These are phyloP conservation scores for Lachnellula arida DNA, from an alignment of 2,329 filamentous ascomycete species.

Conservation along the genomic window DNA sequence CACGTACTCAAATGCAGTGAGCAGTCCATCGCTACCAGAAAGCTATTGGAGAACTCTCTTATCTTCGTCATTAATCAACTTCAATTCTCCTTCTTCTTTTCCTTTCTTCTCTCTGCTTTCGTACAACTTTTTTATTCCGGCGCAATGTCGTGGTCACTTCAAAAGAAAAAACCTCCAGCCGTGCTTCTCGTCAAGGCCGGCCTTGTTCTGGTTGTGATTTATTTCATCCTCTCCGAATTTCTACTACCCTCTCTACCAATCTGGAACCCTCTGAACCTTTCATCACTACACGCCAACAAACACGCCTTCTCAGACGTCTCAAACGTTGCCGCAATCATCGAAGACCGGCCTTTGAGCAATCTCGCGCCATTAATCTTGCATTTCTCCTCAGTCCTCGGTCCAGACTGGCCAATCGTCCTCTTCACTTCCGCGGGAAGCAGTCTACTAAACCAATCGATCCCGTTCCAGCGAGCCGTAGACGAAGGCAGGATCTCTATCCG, in stretches of 20 bases:
- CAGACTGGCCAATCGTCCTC: constrained; percentile 38
- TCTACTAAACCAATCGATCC: constrained; percentile 20
- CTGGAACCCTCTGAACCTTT: not conserved
- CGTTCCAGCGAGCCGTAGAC: constrained; percentile 32
- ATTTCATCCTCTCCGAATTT: not conserved
- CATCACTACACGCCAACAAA: not conserved
- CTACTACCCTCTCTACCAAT: not conserved
- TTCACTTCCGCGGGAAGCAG: constrained; percentile 30
- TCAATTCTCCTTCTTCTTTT: too few species aligned
- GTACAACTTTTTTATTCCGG: not conserved
- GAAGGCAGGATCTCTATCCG: constrained; percentile 32
- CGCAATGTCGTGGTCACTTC: not conserved
- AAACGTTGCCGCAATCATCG: constrained; percentile 33
- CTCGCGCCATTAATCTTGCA: constrained; percentile 34
- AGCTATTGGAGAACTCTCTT: too few species aligned
- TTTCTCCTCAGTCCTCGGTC: constrained; percentile 35
- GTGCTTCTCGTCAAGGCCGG: not conserved
- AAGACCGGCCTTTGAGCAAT: constrained; percentile 27
- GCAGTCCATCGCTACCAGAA: too few species aligned
- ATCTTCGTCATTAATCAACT: too few species aligned
- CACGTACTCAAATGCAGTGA: too few species aligned
- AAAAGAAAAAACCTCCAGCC: not conserved
- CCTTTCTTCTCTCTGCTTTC: too few species aligned
- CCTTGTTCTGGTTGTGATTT: not conserved
- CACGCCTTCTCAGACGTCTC: not conserved